phyloP scores from a whole-genome alignment of 495 filamentous ascomycete genomes.

The Melanomma pulvis-pyrius region DNA sequence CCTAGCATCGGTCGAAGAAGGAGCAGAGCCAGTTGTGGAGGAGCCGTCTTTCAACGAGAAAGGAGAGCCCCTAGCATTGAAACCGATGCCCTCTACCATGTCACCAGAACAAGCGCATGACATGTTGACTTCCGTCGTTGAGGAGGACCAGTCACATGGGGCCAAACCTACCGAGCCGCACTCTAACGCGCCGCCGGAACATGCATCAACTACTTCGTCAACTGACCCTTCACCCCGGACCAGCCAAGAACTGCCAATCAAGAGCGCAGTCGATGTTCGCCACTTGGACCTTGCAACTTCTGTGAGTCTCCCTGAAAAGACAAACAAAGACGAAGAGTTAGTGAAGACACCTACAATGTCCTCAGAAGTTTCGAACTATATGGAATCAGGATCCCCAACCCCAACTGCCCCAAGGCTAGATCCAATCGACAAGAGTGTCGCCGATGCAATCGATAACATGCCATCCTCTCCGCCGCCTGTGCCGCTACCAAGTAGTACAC shows the following conservation, averaged over 20 bases:
- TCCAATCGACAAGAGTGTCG: conserved; percentile 27
- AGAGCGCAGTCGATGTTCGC: conserved; percentile 55
- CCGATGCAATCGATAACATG: conserved; percentile 33
- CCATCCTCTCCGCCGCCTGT: conserved; percentile 17
- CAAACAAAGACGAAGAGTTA: conserved; percentile 11
- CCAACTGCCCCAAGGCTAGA: conserved; percentile 20
- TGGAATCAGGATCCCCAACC: conserved; percentile 14
- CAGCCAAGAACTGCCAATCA: conserved; percentile 28
- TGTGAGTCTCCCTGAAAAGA: conserved; percentile 43
- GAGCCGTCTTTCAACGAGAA: conserved; percentile 54
- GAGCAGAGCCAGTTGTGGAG: conserved; percentile 40
- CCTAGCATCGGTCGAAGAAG: conserved; percentile 63
- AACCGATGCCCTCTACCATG: conserved; percentile 49
- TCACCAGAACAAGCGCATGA: conserved; percentile 59
- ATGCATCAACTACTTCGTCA: background rate
- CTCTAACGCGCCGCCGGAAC: background rate
- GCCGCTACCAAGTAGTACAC: background rate
- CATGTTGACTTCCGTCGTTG: conserved; percentile 68
- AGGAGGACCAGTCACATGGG: conserved; percentile 55
- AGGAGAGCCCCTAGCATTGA: conserved; percentile 41
- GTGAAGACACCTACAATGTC: conserved; percentile 29
- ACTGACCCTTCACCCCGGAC: background rate
- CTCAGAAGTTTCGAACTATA: background rate
- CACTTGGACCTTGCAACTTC: conserved; percentile 75
- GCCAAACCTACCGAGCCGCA: background rate